A percentile compares a stretch with the other conserved stretches of the same genome.
Evolutionary conservation across 1,284 basidiomycete species (phyloP).

Genomic region (Fistulina hepatica): DNA sequence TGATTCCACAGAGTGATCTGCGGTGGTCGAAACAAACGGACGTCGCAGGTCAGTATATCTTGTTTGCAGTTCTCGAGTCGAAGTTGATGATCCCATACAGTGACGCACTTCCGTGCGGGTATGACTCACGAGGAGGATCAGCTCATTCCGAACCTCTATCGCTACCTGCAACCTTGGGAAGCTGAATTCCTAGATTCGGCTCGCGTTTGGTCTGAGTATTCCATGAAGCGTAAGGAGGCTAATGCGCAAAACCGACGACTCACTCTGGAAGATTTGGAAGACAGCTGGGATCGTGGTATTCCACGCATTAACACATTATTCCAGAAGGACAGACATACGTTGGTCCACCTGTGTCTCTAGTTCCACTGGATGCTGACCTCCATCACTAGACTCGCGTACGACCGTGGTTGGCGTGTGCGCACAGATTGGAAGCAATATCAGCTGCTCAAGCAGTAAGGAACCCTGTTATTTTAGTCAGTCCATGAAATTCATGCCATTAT

Average conservation of each 20-base stretch:
- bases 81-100: conserved; percentile 24
- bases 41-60: conserved; percentile 53
- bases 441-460: conserved; percentile 71
- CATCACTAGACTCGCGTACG: conserved; percentile 74
- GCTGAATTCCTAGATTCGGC: conserved; percentile 97
- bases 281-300: conserved; percentile 97
- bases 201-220: conserved; percentile 99
- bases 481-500: conserved; percentile 8
- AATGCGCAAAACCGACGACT: conserved; percentile 94
- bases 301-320: conserved; percentile 96
- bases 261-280: conserved; percentile 94
- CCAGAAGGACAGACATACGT: conserved; percentile 97
- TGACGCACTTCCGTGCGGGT: conserved; percentile 95
- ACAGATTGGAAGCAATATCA: conserved; percentile 99
- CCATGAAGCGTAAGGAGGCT: conserved; percentile 98
- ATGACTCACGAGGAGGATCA: conserved; percentile 95
- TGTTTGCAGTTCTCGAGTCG: conserved; percentile 8
- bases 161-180: conserved; percentile 98
- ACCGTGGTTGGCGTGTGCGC: conserved; percentile 94
- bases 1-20: conserved; percentile 95
- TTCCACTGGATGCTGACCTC: conserved; percentile 2
- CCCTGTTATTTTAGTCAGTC: conserved; percentile 2
- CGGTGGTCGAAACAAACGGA: conserved; percentile 99
- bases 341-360: conserved; percentile 21
- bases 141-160: conserved; percentile 94